Evolutionary conservation across 495 filamentous ascomycete species (phyloP), one percentile per base, ranked within the genome.

Genomic region (Clavariopsis aquatica): DNA sequence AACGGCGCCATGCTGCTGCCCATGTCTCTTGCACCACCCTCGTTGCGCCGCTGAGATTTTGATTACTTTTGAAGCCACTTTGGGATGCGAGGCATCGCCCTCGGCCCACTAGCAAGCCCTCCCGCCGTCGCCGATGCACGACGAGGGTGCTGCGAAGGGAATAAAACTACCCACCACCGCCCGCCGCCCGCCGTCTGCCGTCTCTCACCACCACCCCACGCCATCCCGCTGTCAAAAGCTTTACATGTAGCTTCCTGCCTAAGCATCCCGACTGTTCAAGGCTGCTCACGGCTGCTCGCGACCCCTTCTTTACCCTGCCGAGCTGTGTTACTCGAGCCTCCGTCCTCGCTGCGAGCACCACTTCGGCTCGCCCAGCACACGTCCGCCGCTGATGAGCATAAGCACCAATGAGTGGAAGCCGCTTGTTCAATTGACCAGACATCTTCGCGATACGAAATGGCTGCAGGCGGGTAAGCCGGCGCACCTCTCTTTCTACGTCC

Each of bases 141-240:
- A n/a, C 38, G 38, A 43, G 38, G 38, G 38, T n/a, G 38, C 38
- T 43, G 24, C 51, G 10, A 10, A 53, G 28, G 49, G 7, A 24
- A 23, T 9, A 31, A 31, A 19, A 53, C 28, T 26, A 53, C 51
- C 51, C 6, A 53, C 24, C 7, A 19, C 28, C 15, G 23, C 2
- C 56, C n/a, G 13, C 23, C 28, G 22, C 28, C 57, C 9, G 15
- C 46, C 15, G 23, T 23, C 57, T 59, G 15, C 46, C 15, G 23
- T 23, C 57, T 59, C 29, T 45, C 53, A 22, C 20, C 53, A 23
- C 53, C 53, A 56, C 53, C 57, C 57, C 57, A 60, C 57, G 57
- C 46, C 28, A 10, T 60, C 45, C 57, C 56, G 41, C 56, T 29
- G 56, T 59, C 56, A 47, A 56, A n/a, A 41, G 17, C 23, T 56